A percentile compares a stretch with the other conserved stretches of the same genome.
phyloP scores from a whole-genome alignment of 306 rosid genomes.

The Fragaria nilgerrensis region DNA sequence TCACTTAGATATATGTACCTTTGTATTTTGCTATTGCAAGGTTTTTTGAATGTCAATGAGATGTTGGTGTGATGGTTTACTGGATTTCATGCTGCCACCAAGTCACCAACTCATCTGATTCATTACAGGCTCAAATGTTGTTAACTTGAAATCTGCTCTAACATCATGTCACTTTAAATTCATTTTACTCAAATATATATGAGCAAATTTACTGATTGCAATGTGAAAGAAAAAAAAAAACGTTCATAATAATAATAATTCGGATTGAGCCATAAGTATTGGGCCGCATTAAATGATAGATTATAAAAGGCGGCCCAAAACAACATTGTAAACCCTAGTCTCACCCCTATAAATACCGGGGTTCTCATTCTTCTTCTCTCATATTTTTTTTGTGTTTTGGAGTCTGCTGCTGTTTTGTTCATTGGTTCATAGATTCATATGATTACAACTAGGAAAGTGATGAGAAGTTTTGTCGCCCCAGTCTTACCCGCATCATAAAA shows the following conservation, averaged over 20 bases:
- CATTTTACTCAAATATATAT: too few species aligned
- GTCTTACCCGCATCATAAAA: constrained; percentile 9
- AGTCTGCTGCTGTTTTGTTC: not conserved
- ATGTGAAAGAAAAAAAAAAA: too few species aligned
- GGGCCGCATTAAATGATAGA: too few species aligned
- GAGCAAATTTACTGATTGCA: too few species aligned
- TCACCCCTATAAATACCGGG: not conserved
- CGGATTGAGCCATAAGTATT: too few species aligned
- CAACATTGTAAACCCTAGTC: not conserved
- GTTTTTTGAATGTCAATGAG: not conserved
- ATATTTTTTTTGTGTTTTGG: not conserved
- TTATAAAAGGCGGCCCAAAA: not conserved
- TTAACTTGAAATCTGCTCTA: too few species aligned
- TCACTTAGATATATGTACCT: not conserved
- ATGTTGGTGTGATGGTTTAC: not conserved
- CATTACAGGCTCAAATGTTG: not conserved
- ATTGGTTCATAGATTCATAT: not conserved
- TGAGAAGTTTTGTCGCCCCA: constrained; percentile 23
- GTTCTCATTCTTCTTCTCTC: not conserved
- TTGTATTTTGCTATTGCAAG: not conserved
- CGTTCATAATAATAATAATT: too few species aligned
- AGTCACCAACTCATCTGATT: not conserved
- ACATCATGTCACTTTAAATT: too few species aligned
- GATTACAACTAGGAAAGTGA: not conserved
- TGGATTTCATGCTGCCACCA: too few species aligned